Evolutionary conservation across 495 filamentous ascomycete genomes (phyloP).

Genomic region (Antarctomyces pellizariae): DNA sequence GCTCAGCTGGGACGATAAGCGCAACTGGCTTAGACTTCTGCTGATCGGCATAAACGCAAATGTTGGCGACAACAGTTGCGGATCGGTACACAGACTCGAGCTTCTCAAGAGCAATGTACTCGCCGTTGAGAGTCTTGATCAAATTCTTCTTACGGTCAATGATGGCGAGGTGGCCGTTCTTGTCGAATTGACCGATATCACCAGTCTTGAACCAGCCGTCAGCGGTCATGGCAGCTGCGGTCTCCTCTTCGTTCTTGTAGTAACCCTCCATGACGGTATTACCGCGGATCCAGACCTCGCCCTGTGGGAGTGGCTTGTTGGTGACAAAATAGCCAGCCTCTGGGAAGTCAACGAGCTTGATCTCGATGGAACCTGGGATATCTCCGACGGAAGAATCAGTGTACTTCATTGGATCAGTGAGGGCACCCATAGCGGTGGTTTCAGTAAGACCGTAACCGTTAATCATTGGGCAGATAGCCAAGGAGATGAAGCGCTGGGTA

Average conservation of each 20-base stretch:
- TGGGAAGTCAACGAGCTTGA: conserved; percentile 87
- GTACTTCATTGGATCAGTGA: conserved; percentile 83
- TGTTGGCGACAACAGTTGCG: conserved; percentile 66
- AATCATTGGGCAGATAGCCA: conserved; percentile 76
- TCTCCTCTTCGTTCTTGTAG: conserved; percentile 67
- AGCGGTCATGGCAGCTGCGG: conserved; percentile 41
- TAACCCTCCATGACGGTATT: conserved; percentile 49
- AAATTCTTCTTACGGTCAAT: conserved; percentile 98
- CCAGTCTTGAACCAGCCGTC: conserved; percentile 95
- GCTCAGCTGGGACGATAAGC: conserved; percentile 80
- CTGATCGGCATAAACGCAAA: conserved; percentile 75
- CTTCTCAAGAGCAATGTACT: conserved; percentile 98
- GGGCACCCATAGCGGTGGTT: conserved; percentile 77
- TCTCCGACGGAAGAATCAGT: conserved; percentile 60
- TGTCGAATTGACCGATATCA: conserved; percentile 80
- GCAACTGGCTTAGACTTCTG: conserved; percentile 71
- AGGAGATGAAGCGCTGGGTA: conserved; percentile 68
- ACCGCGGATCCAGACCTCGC: conserved; percentile 84
- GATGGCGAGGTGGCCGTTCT: conserved; percentile 58
- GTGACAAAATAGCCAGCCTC: conserved; percentile 79
- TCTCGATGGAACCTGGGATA: conserved; percentile 58
- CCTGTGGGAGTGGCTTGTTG: conserved; percentile 75
- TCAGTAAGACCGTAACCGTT: conserved; percentile 93
- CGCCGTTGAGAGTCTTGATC: conserved; percentile 85
- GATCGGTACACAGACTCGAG: conserved; percentile 89